Conservation (phyloP, 768 basidiomycete species). For the Boletellus emodensis region DNA sequence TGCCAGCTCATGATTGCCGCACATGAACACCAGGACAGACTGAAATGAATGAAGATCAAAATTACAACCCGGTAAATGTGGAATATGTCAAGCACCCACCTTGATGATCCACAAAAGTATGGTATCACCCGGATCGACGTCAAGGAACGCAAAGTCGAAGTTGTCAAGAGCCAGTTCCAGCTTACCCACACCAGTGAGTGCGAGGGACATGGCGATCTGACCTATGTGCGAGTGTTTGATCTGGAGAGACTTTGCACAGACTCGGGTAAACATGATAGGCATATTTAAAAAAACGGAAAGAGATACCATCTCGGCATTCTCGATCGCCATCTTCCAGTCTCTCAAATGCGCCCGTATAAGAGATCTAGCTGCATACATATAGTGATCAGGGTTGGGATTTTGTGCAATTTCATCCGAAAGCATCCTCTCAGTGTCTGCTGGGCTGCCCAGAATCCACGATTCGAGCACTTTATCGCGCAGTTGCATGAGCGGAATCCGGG, state of each 20-base stretch:
- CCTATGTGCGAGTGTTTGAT: background rate
- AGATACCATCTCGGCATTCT: background rate
- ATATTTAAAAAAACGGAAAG: background rate
- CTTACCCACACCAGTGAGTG: background rate
- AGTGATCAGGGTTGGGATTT: background rate
- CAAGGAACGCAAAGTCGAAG: slow-evolving; percentile 1
- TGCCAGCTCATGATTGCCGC: background rate
- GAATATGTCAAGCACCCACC: background rate
- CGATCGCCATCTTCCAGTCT: background rate
- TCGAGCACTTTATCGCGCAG: background rate
- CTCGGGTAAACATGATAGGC: background rate
- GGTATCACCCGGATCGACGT: background rate
- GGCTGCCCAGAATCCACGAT: background rate
- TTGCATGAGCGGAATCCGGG: background rate
- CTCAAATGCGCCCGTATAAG: background rate
- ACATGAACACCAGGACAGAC: slow-evolving; percentile 1
- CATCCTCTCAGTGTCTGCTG: background rate
- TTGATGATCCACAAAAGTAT: background rate
- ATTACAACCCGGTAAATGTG: background rate
- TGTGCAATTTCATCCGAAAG: slow-evolving; percentile 1
- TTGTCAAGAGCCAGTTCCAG: background rate
- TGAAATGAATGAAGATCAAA: background rate
- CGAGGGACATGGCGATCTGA: slow-evolving; percentile 1
- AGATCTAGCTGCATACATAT: background rate
- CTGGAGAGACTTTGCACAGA: background rate